Percentiles rank a stretch among this genome's conserved stretches.
Evolutionary conservation across 257 asterid genomes (phyloP).

Genomic region (Gentiana dahurica): DNA sequence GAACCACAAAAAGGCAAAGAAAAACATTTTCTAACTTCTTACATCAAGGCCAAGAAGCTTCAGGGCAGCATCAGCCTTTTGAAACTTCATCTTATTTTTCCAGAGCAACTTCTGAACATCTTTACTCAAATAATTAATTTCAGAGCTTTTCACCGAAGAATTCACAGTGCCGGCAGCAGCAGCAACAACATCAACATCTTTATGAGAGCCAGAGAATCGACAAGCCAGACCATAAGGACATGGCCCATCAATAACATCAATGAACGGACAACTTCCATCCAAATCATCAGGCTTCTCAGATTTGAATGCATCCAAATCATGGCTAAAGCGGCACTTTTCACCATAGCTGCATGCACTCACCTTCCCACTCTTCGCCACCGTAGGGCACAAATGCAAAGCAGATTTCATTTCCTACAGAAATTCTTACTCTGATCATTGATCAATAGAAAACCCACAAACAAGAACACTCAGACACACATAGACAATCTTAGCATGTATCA

Average conservation of each 20-base stretch:
- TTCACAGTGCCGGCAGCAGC: no score
- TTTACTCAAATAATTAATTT: no score
- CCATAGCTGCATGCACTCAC: slow-evolving; percentile 50
- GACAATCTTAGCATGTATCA: no score
- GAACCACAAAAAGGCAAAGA: no score
- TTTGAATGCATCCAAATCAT: slow-evolving; percentile 74
- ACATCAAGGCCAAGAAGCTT: no score
- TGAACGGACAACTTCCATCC: slow-evolving; percentile 73
- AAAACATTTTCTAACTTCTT: no score
- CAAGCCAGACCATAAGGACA: slow-evolving; percentile 87
- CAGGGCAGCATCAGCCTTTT: no score
- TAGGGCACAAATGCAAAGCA: slow-evolving; percentile 60
- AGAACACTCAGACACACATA: no score
- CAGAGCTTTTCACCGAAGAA: no score
- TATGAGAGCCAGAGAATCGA: slow-evolving; percentile 71
- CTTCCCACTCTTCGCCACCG: slow-evolving; percentile 67
- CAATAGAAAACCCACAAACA: no score
- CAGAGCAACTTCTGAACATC: no score
- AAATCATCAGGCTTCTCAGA: slow-evolving; percentile 85
- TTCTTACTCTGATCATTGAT: neutral
- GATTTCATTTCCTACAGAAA: slow-evolving; percentile 59
- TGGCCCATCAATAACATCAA: slow-evolving; percentile 35
- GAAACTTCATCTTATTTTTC: no score
- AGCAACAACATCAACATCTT: slow-evolving; percentile 18
- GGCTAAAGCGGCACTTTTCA: slow-evolving; percentile 85